Base-by-base conservation (phyloP, 2,329 filamentous ascomycete species). In the Xylaria sp. region DNA sequence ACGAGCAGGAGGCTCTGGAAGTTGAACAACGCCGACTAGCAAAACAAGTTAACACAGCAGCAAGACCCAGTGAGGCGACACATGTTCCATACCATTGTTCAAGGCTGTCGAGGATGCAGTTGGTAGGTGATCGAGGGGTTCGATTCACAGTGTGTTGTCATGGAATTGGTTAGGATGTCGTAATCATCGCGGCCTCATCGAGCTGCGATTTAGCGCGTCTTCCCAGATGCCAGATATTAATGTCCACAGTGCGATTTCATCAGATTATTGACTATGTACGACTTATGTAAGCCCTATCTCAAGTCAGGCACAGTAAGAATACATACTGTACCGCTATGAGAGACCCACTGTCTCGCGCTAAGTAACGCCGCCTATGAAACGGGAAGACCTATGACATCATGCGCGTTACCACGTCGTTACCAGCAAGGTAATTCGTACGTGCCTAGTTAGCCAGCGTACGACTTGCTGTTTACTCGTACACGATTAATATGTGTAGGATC, bases 1-100 rank as follows among this genome's bases (percentile, higher is more conserved):
- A 97, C 93, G 69, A 97, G 85, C 69, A 99, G 85, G 68, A 97
- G 89, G 60, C 92, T 96, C 76, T 97, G 92, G 80, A 99, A 97
- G 79, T 97, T 97, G 87, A 99, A 97, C 71, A 99, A 88, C 58
- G 94, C 94, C 61, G 94, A 90, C 94, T 97, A 42, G 35, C 13
- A 55, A 35, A 30, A 37, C 48, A n/a, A 39, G 50, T 64, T 54
- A 65, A 59, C 42, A 34, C 23, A 44, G 30, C 19, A 8, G 13
- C 37, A 52, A 30, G 19, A 18, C 11, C 37, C 34, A 7, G 50
- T 13, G 3, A 11, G 7, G 18, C 5, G 16, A 42, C 49, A 42
- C 49, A 19, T 30, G 13, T 50, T 54, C 4, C 52, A 37, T 53
- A 62, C 61, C 61, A 63, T 63, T 55, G 9, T 55, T 39, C 9